phyloP scores from a whole-genome alignment of 768 basidiomycete genomes.

The Termitomyces bulborhizus region DNA sequence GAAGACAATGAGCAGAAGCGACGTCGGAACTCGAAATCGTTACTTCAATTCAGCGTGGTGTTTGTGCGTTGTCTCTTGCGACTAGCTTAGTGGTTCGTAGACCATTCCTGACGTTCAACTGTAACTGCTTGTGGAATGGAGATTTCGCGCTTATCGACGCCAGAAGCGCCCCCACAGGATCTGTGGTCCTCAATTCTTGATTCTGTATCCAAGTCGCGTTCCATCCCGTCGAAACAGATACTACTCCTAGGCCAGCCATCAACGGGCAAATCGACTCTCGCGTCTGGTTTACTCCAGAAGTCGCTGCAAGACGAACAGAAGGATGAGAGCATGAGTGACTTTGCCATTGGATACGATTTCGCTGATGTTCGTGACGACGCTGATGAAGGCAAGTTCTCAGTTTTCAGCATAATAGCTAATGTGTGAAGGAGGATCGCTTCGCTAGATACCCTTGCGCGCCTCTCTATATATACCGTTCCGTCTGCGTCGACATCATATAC shows the following conservation, averaged over 20 bases:
- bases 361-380: conserved; percentile 87
- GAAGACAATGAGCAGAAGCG: conserved; percentile 4
- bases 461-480: conserved; percentile 90
- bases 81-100: not conserved
- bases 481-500: conserved; percentile 70
- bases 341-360: conserved; percentile 91
- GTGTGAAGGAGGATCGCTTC: not conserved
- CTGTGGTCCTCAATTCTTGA: conserved; percentile 93
- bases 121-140: conserved; percentile 25
- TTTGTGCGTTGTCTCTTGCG: not conserved
- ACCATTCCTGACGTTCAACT: not conserved
- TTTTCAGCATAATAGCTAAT: not conserved
- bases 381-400: conserved; percentile 70
- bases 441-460: conserved; percentile 78
- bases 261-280: conserved; percentile 73
- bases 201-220: conserved; percentile 74
- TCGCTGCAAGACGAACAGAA: conserved; percentile 47
- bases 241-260: conserved; percentile 76
- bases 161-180: conserved; percentile 70
- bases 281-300: conserved; percentile 68
- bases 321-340: conserved; percentile 59
- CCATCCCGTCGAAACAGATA: conserved; percentile 83
- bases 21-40: conserved; percentile 16
- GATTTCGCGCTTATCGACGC: conserved; percentile 56
- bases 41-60: not conserved